Percentiles rank a stretch among this genome's conserved stretches.
phyloP scores from a whole-genome alignment of 208 protist genomes.

The Angomonas ambiguus region DNA sequence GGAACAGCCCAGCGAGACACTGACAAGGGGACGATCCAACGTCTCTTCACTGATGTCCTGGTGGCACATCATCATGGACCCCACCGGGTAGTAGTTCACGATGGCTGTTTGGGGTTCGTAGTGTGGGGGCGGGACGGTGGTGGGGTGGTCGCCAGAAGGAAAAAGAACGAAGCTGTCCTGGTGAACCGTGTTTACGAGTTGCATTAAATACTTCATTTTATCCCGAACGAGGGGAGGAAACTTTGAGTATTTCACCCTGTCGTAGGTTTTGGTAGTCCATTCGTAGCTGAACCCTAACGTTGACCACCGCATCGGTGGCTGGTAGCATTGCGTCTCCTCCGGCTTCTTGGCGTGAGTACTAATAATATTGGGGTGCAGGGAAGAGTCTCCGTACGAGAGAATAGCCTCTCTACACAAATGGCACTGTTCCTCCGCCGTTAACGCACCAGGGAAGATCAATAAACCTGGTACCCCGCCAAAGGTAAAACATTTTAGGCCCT shows the following conservation, averaged over 20 bases:
- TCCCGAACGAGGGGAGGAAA: slow-evolving; percentile 48
- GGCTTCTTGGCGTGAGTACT: slow-evolving; percentile 69
- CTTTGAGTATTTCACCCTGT: slow-evolving; percentile 32
- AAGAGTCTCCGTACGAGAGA: slow-evolving; percentile 55
- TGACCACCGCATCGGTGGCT: slow-evolving; percentile 84
- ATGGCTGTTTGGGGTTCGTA: slow-evolving; percentile 87
- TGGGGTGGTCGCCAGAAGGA: neutral
- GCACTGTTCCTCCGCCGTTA: slow-evolving; percentile 50
- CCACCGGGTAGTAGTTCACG: slow-evolving; percentile 88
- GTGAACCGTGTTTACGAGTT: slow-evolving; percentile 29
- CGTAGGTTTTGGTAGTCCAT: slow-evolving; percentile 82
- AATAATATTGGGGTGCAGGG: slow-evolving; percentile 69
- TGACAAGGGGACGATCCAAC: slow-evolving; percentile 71
- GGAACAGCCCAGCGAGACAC: slow-evolving; percentile 73
- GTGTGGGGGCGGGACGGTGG: neutral
- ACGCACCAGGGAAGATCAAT: slow-evolving; percentile 47
- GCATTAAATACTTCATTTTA: slow-evolving; percentile 40
- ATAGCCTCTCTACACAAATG: slow-evolving; percentile 50
- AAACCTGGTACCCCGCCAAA: slow-evolving; percentile 70
- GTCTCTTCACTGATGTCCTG: slow-evolving; percentile 84
- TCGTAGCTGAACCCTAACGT: slow-evolving; percentile 87
- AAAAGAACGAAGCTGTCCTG: slow-evolving; percentile 23
- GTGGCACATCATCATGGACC: slow-evolving; percentile 87
- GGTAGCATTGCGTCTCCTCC: slow-evolving; percentile 53
- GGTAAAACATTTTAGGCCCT: slow-evolving; percentile 47